These are phyloP conservation scores for Annulohypoxylon bovei DNA, from an alignment of 495 filamentous ascomycete species.

Conservation along the genomic window DNA sequence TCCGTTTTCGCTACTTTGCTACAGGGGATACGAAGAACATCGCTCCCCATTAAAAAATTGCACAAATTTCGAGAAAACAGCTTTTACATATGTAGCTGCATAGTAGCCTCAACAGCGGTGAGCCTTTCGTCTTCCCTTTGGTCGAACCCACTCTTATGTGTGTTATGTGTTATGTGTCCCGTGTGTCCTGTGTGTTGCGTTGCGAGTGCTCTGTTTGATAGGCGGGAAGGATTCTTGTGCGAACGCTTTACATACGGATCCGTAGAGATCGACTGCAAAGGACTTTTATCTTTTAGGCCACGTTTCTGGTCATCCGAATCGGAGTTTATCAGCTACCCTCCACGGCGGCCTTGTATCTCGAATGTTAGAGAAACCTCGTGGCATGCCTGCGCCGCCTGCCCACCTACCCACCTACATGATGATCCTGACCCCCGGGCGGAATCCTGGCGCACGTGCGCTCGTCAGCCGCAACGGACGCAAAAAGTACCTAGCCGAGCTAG, in stretches of 20 bases:
- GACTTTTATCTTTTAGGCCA: constrained; percentile 18
- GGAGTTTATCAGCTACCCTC: constrained; percentile 22
- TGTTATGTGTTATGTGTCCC: too few relatives aligned
- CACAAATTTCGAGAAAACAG: background rate
- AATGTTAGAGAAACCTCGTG: constrained; percentile 31
- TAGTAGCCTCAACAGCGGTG: constrained; percentile 1
- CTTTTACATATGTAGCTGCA: background rate
- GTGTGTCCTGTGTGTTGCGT: background rate
- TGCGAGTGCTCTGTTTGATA: constrained; percentile 23
- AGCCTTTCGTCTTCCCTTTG: background rate
- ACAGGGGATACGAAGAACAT: constrained; percentile 1
- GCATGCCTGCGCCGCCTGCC: constrained; percentile 34
- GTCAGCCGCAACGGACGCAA: constrained; percentile 38
- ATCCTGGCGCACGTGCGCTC: constrained; percentile 35
- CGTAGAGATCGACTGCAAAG: constrained; percentile 21
- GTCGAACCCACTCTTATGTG: background rate
- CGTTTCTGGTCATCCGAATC: constrained; percentile 27
- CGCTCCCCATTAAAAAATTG: background rate
- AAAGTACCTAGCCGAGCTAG: constrained; percentile 29
- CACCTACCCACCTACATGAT: constrained; percentile 34
- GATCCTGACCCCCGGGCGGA: constrained; percentile 27
- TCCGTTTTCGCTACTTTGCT: background rate
- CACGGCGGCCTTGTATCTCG: constrained; percentile 22
- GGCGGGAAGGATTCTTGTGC: constrained; percentile 28
- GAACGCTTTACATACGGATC: constrained; percentile 8